Evolutionary conservation across 1,284 basidiomycete species (phyloP).

Genomic region (Agroathelia rolfsii): DNA sequence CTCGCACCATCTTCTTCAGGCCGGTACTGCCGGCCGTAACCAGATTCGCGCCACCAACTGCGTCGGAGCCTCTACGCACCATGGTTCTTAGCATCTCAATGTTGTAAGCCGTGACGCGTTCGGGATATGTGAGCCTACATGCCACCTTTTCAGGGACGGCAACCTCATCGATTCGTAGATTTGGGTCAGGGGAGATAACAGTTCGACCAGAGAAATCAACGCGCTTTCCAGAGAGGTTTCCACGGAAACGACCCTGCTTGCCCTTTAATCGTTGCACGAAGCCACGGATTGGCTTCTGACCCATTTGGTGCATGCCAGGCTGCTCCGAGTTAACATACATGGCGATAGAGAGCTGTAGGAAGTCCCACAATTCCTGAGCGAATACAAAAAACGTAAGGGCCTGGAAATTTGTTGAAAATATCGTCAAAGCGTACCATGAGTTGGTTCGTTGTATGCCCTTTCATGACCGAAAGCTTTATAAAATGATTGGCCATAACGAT

Average conservation of each 20-base stretch:
- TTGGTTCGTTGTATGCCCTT: slow-evolving; percentile 81
- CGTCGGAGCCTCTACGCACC: slow-evolving; percentile 83
- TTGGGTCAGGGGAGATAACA: slow-evolving; percentile 98
- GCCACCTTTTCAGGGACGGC: slow-evolving; percentile 96
- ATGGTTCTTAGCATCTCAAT: slow-evolving; percentile 72
- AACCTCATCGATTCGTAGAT: slow-evolving; percentile 95
- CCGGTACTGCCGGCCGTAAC: slow-evolving; percentile 69
- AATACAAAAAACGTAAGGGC: slow-evolving; percentile 10
- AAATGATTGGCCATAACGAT: slow-evolving; percentile 94
- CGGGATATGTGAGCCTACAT: slow-evolving; percentile 93
- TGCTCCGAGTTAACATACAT: slow-evolving; percentile 99
- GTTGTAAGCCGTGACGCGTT: slow-evolving; percentile 91
- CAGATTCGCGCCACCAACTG: slow-evolving; percentile 96
- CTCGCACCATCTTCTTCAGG: slow-evolving; percentile 83
- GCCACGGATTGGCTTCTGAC: slow-evolving; percentile 88
- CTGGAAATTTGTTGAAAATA: slow-evolving; percentile 2
- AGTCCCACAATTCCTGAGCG: slow-evolving; percentile 93
- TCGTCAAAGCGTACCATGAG: slow-evolving; percentile 60
- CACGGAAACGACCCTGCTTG: slow-evolving; percentile 97
- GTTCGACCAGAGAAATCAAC: slow-evolving; percentile 99
- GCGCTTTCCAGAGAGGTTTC: slow-evolving; percentile 97
- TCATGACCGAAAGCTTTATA: slow-evolving; percentile 83
- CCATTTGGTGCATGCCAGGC: slow-evolving; percentile 82
- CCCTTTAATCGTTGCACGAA: slow-evolving; percentile 98
- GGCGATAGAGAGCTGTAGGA: slow-evolving; percentile 88